Conservation (phyloP, 257 asterid species). For the Lithospermum erythrorhizon region DNA sequence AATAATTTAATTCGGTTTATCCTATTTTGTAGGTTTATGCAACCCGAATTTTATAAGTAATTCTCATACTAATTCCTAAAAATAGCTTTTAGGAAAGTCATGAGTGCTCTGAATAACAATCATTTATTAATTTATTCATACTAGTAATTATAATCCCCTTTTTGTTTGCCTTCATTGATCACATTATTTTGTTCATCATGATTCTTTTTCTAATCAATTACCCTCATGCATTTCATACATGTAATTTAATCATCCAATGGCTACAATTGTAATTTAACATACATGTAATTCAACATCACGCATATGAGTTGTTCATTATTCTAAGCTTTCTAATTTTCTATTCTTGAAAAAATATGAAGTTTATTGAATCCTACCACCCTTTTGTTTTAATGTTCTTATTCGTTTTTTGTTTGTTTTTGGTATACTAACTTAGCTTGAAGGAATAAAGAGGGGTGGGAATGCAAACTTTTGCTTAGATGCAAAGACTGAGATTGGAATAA, state of each 20-base stretch:
- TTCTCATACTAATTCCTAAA: too few relatives aligned
- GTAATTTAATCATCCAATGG: not conserved
- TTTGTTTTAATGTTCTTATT: not conserved
- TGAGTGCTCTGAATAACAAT: too few relatives aligned
- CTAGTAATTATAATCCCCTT: not conserved
- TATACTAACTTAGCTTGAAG: constrained; percentile 53
- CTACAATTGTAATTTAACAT: constrained; percentile 11
- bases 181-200: not conserved
- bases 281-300: not conserved
- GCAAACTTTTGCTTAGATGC: constrained; percentile 53
- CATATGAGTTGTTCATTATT: not conserved
- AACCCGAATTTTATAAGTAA: too few relatives aligned
- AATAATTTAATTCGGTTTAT: too few relatives aligned
- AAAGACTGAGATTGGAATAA: constrained; percentile 27
- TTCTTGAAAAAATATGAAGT: not conserved
- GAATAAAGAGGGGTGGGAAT: constrained; percentile 73
- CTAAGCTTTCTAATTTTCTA: not conserved
- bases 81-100: too few relatives aligned
- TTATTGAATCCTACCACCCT: not conserved
- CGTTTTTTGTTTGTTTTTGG: not conserved
- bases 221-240: constrained; percentile 5
- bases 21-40: too few relatives aligned
- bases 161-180: not conserved
- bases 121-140: too few relatives aligned
- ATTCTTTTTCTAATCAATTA: not conserved